Conservation (phyloP, 1,284 basidiomycete species). For the Mycosarcoma mackinlayi region DNA sequence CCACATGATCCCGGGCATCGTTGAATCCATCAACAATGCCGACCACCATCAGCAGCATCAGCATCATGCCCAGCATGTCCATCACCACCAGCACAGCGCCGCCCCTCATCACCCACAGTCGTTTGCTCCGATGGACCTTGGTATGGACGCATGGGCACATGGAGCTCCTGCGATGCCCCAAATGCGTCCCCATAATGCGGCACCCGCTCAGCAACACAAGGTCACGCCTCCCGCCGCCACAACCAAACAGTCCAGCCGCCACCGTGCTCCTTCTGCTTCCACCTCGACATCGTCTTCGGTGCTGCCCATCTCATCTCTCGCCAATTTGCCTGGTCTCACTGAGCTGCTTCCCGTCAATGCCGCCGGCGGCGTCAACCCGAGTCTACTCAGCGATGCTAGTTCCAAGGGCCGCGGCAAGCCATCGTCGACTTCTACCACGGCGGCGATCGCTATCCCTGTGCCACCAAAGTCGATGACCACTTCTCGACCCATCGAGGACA, state of each 20-base stretch:
- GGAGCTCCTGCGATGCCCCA: conserved; percentile 11
- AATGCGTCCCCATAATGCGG: conserved; percentile 10
- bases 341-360: conserved; percentile 32
- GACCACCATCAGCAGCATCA: conserved; percentile 9
- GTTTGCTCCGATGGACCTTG: conserved; percentile 35
- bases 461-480: conserved; percentile 34
- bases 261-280: neutral
- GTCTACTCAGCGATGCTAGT: conserved; percentile 28
- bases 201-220: conserved; percentile 2
- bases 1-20: conserved; percentile 49
- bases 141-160: conserved; percentile 43
- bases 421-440: conserved; percentile 6
- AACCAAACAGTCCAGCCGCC: conserved; percentile 22
- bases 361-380: conserved; percentile 38
- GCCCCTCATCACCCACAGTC: conserved; percentile 30
- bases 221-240: neutral
- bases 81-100: conserved; percentile 25
- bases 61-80: conserved; percentile 28
- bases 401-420: conserved; percentile 9
- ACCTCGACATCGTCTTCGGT: conserved; percentile 7
- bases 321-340: conserved; percentile 22
- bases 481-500: conserved; percentile 32
- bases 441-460: conserved; percentile 22
- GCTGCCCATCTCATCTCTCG: conserved; percentile 22
- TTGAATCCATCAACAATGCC: conserved; percentile 42